phyloP scores from a whole-genome alignment of 2,329 filamentous ascomycete genomes.

The Tympanopsis confertula region DNA sequence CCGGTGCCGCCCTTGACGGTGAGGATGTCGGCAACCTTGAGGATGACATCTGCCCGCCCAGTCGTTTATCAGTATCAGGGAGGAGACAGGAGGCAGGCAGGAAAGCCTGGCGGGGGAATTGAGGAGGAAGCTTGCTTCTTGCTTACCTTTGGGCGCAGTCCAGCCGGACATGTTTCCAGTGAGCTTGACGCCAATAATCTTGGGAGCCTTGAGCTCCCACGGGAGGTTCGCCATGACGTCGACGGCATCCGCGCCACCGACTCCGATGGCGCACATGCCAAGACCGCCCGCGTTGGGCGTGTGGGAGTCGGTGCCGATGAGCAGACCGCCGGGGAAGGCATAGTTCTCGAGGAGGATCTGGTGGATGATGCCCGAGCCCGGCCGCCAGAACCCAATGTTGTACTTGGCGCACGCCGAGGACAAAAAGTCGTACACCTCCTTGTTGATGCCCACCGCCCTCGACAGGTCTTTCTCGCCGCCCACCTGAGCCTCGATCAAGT shows the following conservation, averaged over 20 bases:
- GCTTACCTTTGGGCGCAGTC: conserved; percentile 79
- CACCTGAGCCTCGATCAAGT: conserved; percentile 95
- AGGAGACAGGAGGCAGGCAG: conserved; percentile 5
- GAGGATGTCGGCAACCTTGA: conserved; percentile 91
- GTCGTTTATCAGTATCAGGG: not conserved
- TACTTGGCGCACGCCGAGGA: conserved; percentile 92
- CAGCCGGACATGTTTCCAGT: conserved; percentile 83
- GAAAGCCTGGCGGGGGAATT: conserved; percentile 1
- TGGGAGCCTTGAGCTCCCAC: conserved; percentile 97
- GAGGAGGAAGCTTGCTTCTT: conserved; percentile 3
- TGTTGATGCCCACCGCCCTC: conserved; percentile 86
- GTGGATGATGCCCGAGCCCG: conserved; percentile 97
- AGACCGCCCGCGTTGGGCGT: conserved; percentile 95
- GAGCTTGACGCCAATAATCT: conserved; percentile 90
- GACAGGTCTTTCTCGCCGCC: conserved; percentile 89
- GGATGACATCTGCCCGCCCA: conserved; percentile 64
- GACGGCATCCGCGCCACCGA: no score
- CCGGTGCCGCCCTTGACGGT: conserved; percentile 98
- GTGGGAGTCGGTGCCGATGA: conserved; percentile 97
- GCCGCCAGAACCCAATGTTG: conserved; percentile 99
- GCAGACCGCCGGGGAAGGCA: conserved; percentile 92
- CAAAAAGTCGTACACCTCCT: conserved; percentile 98
- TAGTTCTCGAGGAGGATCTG: conserved; percentile 99
- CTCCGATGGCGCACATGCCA: conserved; percentile 88
- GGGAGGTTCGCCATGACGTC: no score